phyloP scores from a whole-genome alignment of 805 yeast genomes.

The Yarrowia sp. region DNA sequence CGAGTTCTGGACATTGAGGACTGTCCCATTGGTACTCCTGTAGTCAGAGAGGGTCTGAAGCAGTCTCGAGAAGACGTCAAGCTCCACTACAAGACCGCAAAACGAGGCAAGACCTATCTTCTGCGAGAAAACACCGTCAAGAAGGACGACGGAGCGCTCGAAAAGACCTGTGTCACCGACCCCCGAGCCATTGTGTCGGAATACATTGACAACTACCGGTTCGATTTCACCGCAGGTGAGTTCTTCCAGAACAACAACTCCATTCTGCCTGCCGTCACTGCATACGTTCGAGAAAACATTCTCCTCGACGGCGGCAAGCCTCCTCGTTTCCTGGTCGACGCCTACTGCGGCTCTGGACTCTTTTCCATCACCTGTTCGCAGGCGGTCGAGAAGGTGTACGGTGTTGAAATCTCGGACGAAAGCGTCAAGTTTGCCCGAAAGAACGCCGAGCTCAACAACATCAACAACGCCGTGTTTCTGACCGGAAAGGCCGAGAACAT shows the following conservation, averaged over 20 bases:
- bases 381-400: conserved; percentile 83
- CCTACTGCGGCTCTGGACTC: conserved; percentile 95
- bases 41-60: conserved; percentile 74
- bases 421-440: conserved; percentile 85
- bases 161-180: conserved; percentile 75
- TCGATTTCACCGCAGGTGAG: conserved; percentile 92
- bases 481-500: conserved; percentile 93
- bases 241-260: conserved; percentile 96
- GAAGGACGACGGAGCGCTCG: conserved; percentile 46
- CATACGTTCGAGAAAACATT: conserved; percentile 78
- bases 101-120: conserved; percentile 85
- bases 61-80: conserved; percentile 69
- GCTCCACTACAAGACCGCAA: conserved; percentile 57
- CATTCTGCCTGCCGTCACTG: conserved; percentile 81
- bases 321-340: conserved; percentile 81
- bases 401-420: conserved; percentile 93
- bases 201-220: conserved; percentile 66
- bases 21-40: conserved; percentile 84
- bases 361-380: conserved; percentile 86
- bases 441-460: conserved; percentile 78
- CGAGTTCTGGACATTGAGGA: conserved; percentile 89
- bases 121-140: conserved; percentile 76
- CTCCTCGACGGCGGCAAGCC: conserved; percentile 51
- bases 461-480: conserved; percentile 80
- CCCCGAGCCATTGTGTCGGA: conserved; percentile 82